Evolutionary conservation across 352 stramenopile genomes (phyloP), one percentile per base, ranked within the genome.

Genomic region (Globisporangium nagaii): DNA sequence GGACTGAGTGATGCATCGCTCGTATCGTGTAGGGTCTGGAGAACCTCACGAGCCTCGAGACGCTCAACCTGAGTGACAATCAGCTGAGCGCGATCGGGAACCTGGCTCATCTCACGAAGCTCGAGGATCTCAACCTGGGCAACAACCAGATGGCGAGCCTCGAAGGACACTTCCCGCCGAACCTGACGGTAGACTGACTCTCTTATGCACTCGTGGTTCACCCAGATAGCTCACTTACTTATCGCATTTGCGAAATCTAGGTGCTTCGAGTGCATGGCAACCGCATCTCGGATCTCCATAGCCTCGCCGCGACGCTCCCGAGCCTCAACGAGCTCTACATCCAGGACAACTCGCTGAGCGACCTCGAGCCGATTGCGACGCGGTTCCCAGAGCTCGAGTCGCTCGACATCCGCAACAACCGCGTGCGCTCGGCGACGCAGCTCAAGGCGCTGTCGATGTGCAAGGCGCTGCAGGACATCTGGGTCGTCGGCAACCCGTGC

Each of bases 361-460:
- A 85, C 39, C 28, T 86, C 7, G 56, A 60, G 1, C 17, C 44
- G 4, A 42, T 79, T 11, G 57, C 69, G 3, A 60, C 52, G 4
- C 66, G 60, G 13, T 88, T 65, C n/a, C 59, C 71, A 25, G 58
- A 71, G 30, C 64, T 91, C 1, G 81, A 91, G 56, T 86, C 78
- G n/a, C 43, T 91, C n/a, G 79, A 91, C 56, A 25, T 89, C 1
- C 66, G 79, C 30, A 85, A 78, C 62, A 91, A 90, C 43, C 58
- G 61, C 3, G 52, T 91, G n/a, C 53, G 47, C 9, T 60, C 57
- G 0, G 39, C 54, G 0, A 60, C 44, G 7, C 60, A 58, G 6
- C 35, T 73, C 20, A 49, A 30, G 1, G 19, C 32, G 10, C 62
- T 88, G 22, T 30, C 31, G 10, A 63, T 56, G 15, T 79, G 58